These are phyloP conservation scores for Cubamyces sp. DNA, from an alignment of 768 basidiomycete species.

Conservation along the genomic window DNA sequence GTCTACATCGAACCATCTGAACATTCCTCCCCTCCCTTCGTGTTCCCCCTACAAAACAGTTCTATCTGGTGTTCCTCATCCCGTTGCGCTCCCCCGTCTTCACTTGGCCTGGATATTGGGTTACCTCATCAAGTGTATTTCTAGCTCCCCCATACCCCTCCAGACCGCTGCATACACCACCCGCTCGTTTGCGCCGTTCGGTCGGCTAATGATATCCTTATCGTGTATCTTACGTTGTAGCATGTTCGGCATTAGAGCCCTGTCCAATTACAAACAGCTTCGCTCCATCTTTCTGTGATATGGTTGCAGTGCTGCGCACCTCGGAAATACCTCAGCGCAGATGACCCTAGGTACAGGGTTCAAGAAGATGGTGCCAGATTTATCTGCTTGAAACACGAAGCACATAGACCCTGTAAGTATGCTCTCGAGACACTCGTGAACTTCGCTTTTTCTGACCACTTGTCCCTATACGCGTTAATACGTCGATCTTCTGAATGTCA, in stretches of 20 bases:
- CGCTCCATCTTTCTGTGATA: too few species aligned
- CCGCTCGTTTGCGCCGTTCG: constrained; percentile 7
- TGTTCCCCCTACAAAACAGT: neutral
- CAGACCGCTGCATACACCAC: neutral
- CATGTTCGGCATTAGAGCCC: neutral
- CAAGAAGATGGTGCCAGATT: too few species aligned
- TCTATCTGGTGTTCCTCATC: neutral
- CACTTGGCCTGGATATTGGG: constrained; percentile 8
- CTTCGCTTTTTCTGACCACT: too few species aligned
- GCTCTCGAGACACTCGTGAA: too few species aligned
- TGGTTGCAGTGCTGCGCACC: too few species aligned
- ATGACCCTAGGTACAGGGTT: too few species aligned
- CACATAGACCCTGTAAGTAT: too few species aligned
- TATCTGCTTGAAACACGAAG: too few species aligned
- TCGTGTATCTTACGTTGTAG: constrained; percentile 17
- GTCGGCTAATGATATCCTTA: constrained; percentile 17
- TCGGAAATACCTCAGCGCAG: too few species aligned
- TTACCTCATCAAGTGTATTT: constrained; percentile 16
- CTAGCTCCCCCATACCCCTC: constrained; percentile 17
- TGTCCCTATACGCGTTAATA: too few species aligned
- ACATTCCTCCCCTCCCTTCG: neutral
- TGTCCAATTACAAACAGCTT: neutral
- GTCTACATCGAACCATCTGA: neutral
- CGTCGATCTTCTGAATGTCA: too few species aligned
- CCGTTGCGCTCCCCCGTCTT: constrained; percentile 11